Base-by-base conservation (phyloP, 2,329 filamentous ascomycete genomes). In the Erysiphe neolycopersici region DNA sequence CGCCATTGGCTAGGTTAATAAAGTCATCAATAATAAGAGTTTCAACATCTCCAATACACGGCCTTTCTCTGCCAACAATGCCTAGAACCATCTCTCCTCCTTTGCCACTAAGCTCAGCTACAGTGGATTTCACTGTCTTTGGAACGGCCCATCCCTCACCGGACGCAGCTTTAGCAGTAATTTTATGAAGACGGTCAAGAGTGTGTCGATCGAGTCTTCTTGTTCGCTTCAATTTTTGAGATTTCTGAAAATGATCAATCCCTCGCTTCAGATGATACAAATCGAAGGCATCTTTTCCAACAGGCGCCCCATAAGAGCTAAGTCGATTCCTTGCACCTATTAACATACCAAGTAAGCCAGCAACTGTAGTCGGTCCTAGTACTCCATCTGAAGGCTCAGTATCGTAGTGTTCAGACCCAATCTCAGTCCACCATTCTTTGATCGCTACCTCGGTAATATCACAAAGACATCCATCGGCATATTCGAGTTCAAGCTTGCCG, bases 381-480 rank as follows among this genome's bases (percentile, higher is more conserved):
- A 92, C 84, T 12, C 87, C 87, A 60, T 98, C 89, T 10, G 79
- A 79, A 1, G 89, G 87, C 58, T 95, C 89, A 31, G 84, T 72
- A 44, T 87, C 91, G 63, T 87, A 94, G 54, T 89, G 77, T 50
- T 95, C 87, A 0, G 76, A 77, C 1, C 89, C 89, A 47, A 94
- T 78, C 53, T 93, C 82, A 1, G 80, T 76, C 89, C 89, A 95
- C 89, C 89, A 98, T 58, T 94, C 81, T 48, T 76, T 78, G 52
- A 95, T 74, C 1, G 85, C 83, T 48, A 70, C 76, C 58, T 98
- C 89, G 0, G 89, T 95, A 38, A 89, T 67, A 61, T 98, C 89
- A 58, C 89, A 98, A 3, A 98, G 68, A 19, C 94, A 62, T 0
- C 89, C 89, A 54, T 98, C 89, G 8, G 82, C 80, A 56, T 92